Evolutionary conservation across 2,329 filamentous ascomycete genomes (phyloP), one percentile per base, ranked within the genome.

Genomic region (Penicillium occitanis): DNA sequence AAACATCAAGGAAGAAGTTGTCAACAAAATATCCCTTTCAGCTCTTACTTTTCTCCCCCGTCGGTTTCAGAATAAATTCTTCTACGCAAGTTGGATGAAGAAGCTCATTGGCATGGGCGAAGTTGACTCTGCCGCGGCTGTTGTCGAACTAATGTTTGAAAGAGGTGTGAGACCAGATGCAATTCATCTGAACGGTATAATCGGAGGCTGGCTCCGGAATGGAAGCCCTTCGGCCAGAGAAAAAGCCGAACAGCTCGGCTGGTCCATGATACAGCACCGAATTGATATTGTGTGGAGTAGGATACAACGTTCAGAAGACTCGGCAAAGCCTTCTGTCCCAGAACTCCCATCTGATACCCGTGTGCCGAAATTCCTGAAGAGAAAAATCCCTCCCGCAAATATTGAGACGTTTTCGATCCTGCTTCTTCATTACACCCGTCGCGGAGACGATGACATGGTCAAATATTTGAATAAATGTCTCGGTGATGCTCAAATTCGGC

Each of bases 21-120:
- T 85, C 55, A 83, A 83, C 72, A 79, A 79, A 64, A 73, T 85
- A 11, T 83, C 82, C 0, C 72, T 85, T 5, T 76, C 80, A 10
- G 81, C 81, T 1, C 73, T 89, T 30, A 81, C 82, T 4, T 73
- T 81, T 33, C 73, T 90, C 22, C 87, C 87, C 4, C 74, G 77
- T 13, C 76, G 75, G 40, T 84, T 85, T 64, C 80, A 83, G 55
- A 95, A 96, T 76, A 88, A 90, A 69, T 94, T 92, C 77, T 91
- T 97, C 77, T 90, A 93, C 70, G 91, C 90, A 40, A 93, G 92
- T 72, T 97, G 93, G 93, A 85, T 96, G 73, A 94, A 94, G 77
- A 88, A 90, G 60, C 85, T 96, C 8, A 90, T 96, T 65, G 89
- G 89, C 17, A 86, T 88, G 66, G 88, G 88, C 1, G 86, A 92